phyloP scores from a whole-genome alignment of 805 yeast genomes.

The Starmerella sirachaensis region DNA sequence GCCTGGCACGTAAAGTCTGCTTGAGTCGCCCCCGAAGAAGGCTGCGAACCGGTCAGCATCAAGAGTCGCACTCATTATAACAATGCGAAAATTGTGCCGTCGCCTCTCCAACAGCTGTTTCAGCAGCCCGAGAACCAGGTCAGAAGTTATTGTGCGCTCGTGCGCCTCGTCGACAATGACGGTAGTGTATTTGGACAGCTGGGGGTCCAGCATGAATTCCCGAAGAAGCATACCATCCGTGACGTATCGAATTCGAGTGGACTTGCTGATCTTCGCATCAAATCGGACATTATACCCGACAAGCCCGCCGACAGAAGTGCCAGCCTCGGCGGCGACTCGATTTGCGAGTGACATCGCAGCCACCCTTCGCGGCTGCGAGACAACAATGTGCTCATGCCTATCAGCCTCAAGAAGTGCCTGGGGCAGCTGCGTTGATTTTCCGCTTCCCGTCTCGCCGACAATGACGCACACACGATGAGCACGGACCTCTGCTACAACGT shows the following conservation, averaged over 20 bases:
- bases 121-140: slow-evolving; percentile 76
- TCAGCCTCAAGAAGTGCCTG: slow-evolving; percentile 55
- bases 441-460: slow-evolving; percentile 96
- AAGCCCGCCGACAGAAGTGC: slow-evolving; percentile 59
- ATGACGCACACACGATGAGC: slow-evolving; percentile 59
- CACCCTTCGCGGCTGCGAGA: slow-evolving; percentile 94
- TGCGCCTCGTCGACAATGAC: slow-evolving; percentile 93
- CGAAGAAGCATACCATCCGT: slow-evolving; percentile 97
- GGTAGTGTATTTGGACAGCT: slow-evolving; percentile 53
- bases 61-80: slow-evolving; percentile 93
- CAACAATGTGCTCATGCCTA: slow-evolving; percentile 52
- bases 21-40: slow-evolving; percentile 48
- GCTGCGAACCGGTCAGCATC: slow-evolving; percentile 76
- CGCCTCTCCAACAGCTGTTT: slow-evolving; percentile 49
- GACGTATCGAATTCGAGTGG: slow-evolving; percentile 66
- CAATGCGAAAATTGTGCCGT: slow-evolving; percentile 44
- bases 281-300: slow-evolving; percentile 93
- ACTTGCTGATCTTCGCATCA: slow-evolving; percentile 49
- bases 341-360: slow-evolving; percentile 92
- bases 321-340: slow-evolving; percentile 83
- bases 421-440: slow-evolving; percentile 94
- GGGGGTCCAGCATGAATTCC: slow-evolving; percentile 69
- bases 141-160: slow-evolving; percentile 88
- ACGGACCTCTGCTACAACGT: slow-evolving; percentile 44
- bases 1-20: slow-evolving; percentile 83